These are phyloP conservation scores for Neurospora sp. DNA, from an alignment of 495 filamentous ascomycete species.

Conservation along the genomic window DNA sequence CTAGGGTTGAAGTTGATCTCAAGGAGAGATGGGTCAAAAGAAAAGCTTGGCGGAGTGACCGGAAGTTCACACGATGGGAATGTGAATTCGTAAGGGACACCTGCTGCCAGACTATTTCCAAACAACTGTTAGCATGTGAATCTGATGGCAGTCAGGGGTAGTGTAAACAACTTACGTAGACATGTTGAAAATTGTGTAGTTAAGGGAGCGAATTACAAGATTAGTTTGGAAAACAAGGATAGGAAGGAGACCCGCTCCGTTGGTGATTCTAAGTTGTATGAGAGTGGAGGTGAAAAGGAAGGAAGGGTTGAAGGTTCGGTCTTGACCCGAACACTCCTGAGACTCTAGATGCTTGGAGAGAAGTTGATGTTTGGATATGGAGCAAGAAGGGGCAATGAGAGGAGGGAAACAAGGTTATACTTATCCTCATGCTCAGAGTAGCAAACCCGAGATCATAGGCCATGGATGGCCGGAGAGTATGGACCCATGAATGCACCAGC, in stretches of 20 bases:
- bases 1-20: slow-evolving; percentile 36
- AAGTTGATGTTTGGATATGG: slow-evolving; percentile 20
- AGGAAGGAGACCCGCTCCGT: slow-evolving; percentile 34
- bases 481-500: slow-evolving; percentile 24
- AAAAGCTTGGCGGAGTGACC: slow-evolving; percentile 39
- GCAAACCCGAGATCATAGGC: slow-evolving; percentile 23
- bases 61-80: slow-evolving; percentile 36
- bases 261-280: slow-evolving; percentile 7
- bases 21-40: slow-evolving; percentile 44
- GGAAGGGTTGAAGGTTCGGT: slow-evolving; percentile 8
- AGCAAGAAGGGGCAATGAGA: slow-evolving; percentile 23
- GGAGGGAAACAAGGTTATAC: slow-evolving; percentile 21
- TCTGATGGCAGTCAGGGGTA: neutral
- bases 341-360: slow-evolving; percentile 12
- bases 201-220: slow-evolving; percentile 23
- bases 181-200: slow-evolving; percentile 31
- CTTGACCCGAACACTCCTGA: slow-evolving; percentile 18
- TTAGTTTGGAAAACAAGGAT: slow-evolving; percentile 17
- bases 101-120: slow-evolving; percentile 35
- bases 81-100: slow-evolving; percentile 43
- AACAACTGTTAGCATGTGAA: slow-evolving; percentile 15
- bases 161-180: slow-evolving; percentile 33
- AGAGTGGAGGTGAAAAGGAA: slow-evolving; percentile 13
- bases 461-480: slow-evolving; percentile 23
- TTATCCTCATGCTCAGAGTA: slow-evolving; percentile 24